phyloP scores from a whole-genome alignment of 495 filamentous ascomycete genomes.

The Penicillium chermesinum region DNA sequence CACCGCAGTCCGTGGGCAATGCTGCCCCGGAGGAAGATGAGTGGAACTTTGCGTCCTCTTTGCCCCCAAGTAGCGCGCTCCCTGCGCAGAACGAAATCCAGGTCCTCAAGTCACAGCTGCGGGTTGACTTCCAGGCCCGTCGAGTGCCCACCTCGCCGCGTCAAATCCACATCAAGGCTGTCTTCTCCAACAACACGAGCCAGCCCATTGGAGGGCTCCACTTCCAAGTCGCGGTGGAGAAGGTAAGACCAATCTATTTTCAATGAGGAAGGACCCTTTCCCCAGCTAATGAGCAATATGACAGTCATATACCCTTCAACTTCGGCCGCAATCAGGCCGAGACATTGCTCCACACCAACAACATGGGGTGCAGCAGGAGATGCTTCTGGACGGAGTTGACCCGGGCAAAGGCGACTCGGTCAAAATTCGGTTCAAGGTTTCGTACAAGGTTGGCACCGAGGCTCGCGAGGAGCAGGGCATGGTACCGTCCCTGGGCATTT shows the following conservation, averaged over 20 bases:
- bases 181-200: conserved; percentile 73
- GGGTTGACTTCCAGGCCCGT: conserved; percentile 48
- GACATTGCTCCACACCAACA: conserved; percentile 66
- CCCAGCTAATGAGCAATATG: conserved; percentile 2
- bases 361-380: conserved; percentile 76
- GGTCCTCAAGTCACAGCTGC: conserved; percentile 53
- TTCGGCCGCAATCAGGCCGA: conserved; percentile 78
- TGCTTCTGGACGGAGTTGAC: conserved; percentile 69
- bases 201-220: conserved; percentile 72
- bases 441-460: conserved; percentile 65
- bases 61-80: conserved; percentile 56
- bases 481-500: conserved; percentile 76
- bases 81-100: conserved; percentile 55
- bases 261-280: neutral
- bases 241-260: conserved; percentile 50
- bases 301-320: conserved; percentile 68
- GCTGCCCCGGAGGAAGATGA: conserved; percentile 59
- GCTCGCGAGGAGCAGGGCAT: conserved; percentile 79
- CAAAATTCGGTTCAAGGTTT: conserved; percentile 83
- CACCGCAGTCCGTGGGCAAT: conserved; percentile 22
- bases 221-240: conserved; percentile 89
- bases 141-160: conserved; percentile 32
- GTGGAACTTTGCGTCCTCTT: conserved; percentile 86
- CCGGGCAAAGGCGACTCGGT: conserved; percentile 65
- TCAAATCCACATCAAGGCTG: conserved; percentile 53